phyloP scores from a whole-genome alignment of 208 protist species.

The Crithidia mellificae region DNA sequence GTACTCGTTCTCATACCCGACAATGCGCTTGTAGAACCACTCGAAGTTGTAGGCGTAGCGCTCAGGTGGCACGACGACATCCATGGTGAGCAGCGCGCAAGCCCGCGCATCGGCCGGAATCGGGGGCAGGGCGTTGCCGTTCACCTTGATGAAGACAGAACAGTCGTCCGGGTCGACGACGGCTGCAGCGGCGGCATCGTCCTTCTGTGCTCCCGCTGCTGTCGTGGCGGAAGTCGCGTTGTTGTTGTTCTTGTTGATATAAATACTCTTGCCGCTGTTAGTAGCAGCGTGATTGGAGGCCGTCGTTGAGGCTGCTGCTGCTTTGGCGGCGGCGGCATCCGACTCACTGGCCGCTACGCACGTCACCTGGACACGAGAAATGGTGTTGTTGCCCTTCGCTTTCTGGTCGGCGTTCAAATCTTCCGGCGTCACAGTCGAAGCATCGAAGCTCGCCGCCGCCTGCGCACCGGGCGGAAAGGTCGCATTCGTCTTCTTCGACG shows the following conservation, averaged over 20 bases:
- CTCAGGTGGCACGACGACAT: slow-evolving; percentile 74
- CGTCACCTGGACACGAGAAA: slow-evolving; percentile 30
- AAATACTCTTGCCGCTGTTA: too few species aligned
- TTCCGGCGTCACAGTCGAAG: too few species aligned
- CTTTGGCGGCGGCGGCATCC: too few species aligned
- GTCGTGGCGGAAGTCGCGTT: not conserved
- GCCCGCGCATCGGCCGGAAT: slow-evolving; percentile 62
- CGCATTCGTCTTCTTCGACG: not conserved
- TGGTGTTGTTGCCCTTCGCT: slow-evolving; percentile 5
- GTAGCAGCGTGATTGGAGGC: not conserved
- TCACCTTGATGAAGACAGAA: slow-evolving; percentile 34
- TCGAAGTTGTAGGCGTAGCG: slow-evolving; percentile 68
- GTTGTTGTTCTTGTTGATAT: too few species aligned
- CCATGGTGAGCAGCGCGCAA: slow-evolving; percentile 59
- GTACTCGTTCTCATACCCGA: slow-evolving; percentile 69
- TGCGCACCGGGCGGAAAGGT: too few species aligned
- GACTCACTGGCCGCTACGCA: slow-evolving; percentile 9
- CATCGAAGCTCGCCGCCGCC: too few species aligned
- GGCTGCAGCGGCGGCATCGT: slow-evolving; percentile 2
- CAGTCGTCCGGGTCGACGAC: slow-evolving; percentile 14
- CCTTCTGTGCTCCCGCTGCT: not conserved
- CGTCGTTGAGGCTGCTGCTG: too few species aligned
- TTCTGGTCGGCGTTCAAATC: too few species aligned
- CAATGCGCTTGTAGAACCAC: slow-evolving; percentile 82
- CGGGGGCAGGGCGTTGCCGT: slow-evolving; percentile 36